A percentile compares a stretch with the other conserved stretches of the same genome.
Evolutionary conservation across 78 protist species (phyloP).

Genomic region (Dictyostelium intermedium): DNA sequence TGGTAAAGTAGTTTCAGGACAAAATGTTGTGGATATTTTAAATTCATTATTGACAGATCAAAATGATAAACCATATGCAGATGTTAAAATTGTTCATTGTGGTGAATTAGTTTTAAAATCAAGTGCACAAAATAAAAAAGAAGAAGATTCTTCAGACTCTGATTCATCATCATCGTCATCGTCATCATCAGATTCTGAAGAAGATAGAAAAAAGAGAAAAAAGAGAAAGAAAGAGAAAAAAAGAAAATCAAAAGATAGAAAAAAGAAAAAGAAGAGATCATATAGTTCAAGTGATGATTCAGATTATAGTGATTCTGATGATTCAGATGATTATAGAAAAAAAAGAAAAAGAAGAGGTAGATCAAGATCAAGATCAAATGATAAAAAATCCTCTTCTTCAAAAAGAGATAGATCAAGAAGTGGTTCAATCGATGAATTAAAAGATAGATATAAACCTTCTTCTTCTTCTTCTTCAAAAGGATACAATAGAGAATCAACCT

Average conservation of each 20-base stretch:
- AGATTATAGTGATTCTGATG: neutral
- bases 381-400: constrained; percentile 2
- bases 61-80: constrained; percentile 76
- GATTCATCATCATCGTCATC: neutral
- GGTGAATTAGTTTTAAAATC: constrained; percentile 74
- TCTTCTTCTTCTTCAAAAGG: neutral
- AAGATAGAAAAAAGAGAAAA: constrained; percentile 32
- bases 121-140: neutral
- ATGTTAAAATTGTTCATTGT: constrained; percentile 72
- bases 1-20: constrained; percentile 87
- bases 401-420: constrained; percentile 50
- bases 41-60: constrained; percentile 38
- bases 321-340: neutral
- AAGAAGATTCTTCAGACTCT: neutral
- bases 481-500: neutral
- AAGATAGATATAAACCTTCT: constrained; percentile 56
- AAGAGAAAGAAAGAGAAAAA: constrained; percentile 27
- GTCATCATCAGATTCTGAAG: neutral
- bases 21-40: constrained; percentile 55
- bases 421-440: constrained; percentile 43
- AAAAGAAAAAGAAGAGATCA: neutral
- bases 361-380: neutral
- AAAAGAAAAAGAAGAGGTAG: neutral
- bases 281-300: neutral
- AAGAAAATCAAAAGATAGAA: neutral